Percentiles rank a stretch among this genome's conserved stretches.
These are phyloP conservation scores for Pseudogymnoascus sp. DNA, from an alignment of 2,329 filamentous ascomycete genomes.

Conservation along the genomic window DNA sequence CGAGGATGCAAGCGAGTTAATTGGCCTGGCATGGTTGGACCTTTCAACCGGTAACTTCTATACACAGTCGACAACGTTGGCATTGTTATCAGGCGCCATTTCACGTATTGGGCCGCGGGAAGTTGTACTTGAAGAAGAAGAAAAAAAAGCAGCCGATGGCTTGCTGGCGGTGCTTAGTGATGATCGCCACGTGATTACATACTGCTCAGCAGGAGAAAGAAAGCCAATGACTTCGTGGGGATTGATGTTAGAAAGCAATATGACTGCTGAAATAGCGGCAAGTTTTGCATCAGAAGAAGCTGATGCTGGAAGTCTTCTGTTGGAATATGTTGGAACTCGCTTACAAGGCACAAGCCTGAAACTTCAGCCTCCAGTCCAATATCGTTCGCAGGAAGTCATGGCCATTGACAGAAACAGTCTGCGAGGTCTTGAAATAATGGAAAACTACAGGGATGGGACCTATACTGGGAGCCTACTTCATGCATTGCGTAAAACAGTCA, in stretches of 20 bases:
- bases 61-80: conserved; percentile 66
- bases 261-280: conserved; percentile 44
- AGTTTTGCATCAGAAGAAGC: conserved; percentile 63
- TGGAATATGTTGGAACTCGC: conserved; percentile 75
- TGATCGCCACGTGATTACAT: conserved; percentile 69
- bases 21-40: conserved; percentile 90
- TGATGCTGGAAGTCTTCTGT: conserved; percentile 67
- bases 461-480: conserved; percentile 82
- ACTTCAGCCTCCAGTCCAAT: conserved; percentile 71
- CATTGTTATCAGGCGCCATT: conserved; percentile 68
- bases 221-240: conserved; percentile 51
- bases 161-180: conserved; percentile 63
- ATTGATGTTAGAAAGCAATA: conserved; percentile 65
- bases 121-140: conserved; percentile 64
- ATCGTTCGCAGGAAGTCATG: conserved; percentile 72
- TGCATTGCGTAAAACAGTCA: conserved; percentile 81
- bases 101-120: conserved; percentile 79
- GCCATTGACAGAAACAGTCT: conserved; percentile 87
- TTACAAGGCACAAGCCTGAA: conserved; percentile 71
- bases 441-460: conserved; percentile 71
- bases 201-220: conserved; percentile 42
- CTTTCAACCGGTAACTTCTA: conserved; percentile 91
- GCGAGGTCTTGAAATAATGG: conserved; percentile 78
- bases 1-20: conserved; percentile 25
- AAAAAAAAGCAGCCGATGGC: conserved; percentile 51